Evolutionary conservation across 306 rosid genomes (phyloP), one percentile per base, ranked within the genome.

Genomic region (Pterocarpus macrocarpus): DNA sequence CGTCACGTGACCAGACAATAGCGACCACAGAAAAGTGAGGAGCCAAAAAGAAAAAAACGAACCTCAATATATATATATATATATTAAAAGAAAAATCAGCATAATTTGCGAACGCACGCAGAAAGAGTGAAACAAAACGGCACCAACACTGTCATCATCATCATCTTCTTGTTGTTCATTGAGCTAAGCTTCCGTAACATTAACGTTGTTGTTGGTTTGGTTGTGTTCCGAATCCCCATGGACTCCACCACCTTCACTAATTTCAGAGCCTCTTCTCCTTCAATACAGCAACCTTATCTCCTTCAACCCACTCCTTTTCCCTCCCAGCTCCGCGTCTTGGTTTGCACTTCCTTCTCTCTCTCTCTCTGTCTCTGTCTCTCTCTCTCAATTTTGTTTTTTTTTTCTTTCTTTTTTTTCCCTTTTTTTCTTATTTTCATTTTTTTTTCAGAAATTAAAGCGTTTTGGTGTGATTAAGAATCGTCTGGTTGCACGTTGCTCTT

Each of bases 251-350:
- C 85, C 65, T 82, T 90, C 78, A 71, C 88, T 82, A 87, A 87
- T 88, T 88, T 86, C 90, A 82, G 87, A 81, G 74, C 85, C 83
- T 88, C 96, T 59, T 79, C 94, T 72, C 80, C 80, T 67, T 76
- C 87, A 22, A 88, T 87, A 64, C 57, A 75, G 43, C 87, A 87
- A 43, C 84, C 91, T 33, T 90, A 71, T 83, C 88, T 76, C 2
- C 81, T 88, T 73, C 88, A 87, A 5, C 81, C 78, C 68, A 85
- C 90, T 61, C 75, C 79, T 43, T 76, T 75, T 57, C 44, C 92
- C 69, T 84, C 75, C 0, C 87, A 81, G 52, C 84, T 87, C 83
- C 79, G 81, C 68, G 49, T 87, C 15, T 71, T 68, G 89, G 98
- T 91, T n/a, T 61, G 82, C 79, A 45, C 76, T 49, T 55, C 4